Base-by-base conservation (phyloP, 1,284 basidiomycete genomes). In the Quambalaria eucalypti region DNA sequence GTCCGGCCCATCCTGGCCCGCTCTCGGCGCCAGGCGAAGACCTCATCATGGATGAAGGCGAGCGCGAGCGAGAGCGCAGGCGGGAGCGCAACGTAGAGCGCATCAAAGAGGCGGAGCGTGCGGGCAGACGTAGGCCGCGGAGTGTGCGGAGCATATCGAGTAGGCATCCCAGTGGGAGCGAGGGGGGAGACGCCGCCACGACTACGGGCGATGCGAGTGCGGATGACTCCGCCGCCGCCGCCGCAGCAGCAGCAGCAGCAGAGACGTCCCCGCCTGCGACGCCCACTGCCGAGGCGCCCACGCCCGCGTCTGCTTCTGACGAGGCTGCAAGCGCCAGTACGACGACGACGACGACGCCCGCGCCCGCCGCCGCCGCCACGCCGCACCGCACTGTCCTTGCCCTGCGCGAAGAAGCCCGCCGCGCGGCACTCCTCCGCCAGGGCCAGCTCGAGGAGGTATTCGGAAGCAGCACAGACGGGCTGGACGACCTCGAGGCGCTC, bases 1-100 rank as follows among this genome's bases (percentile, higher is more conserved):
- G 63, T 1, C 67, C 68, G 0, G 68, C 65, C 1, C 68, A 71
- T 57, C 57, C 66, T 3, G 68, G 68, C 6, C 68, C 66, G 31
- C 58, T 71, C 25, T 67, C 64, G 51, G 68, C 68, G 2, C 68
- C 68, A 2, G 68, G 68, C 2, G 68, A 71, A 42, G 68, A 71
- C 28, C 36, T 71, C 48, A 56, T 56, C 2, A 58, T 55, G 2
- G 55, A 49, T 4, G 64, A 66, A 28, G 42, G 39, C 16, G 50
- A 50, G 46, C 49, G 44, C 16, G 29, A 50, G 42, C 31, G 38
- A 36, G 19, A 57, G 40, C 39, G 28, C 28, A 25, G 33, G 21
- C 8, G 42, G 26, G 29, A 50, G 25, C 42, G 42, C 21, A 21
- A 26, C 4, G 25, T 46, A 5, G 42, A 46, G 42, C n/a, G 42